Percentiles rank a stretch among this genome's conserved stretches.
Evolutionary conservation across 768 basidiomycete genomes (phyloP).

Genomic region (Lactarius pseudohatsudake): DNA sequence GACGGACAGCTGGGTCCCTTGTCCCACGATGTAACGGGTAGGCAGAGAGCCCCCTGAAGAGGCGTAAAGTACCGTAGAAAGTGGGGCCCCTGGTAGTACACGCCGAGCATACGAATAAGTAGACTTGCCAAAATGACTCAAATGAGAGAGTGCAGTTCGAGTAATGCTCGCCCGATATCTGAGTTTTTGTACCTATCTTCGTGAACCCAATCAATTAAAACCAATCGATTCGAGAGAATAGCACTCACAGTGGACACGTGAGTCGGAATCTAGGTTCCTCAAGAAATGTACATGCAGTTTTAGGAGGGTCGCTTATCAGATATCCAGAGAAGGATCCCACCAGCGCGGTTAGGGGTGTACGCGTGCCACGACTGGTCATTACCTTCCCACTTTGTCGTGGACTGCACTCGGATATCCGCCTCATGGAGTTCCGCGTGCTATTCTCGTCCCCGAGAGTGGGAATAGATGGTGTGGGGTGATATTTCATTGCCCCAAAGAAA

Average conservation of each 20-base stretch:
- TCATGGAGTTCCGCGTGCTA: not conserved
- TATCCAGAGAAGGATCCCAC: conserved; percentile 5
- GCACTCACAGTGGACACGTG: conserved; percentile 59
- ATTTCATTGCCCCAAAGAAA: not conserved
- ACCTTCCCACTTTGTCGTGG: not conserved
- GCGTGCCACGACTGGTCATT: not conserved
- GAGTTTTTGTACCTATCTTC: conserved; percentile 48
- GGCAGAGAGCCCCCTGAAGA: conserved; percentile 69
- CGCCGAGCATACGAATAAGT: not conserved
- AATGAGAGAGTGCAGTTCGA: not conserved
- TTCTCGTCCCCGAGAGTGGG: not conserved
- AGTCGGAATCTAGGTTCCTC: conserved; percentile 59
- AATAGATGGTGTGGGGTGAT: not conserved
- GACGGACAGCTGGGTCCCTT: conserved; percentile 52
- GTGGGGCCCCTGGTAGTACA: not conserved
- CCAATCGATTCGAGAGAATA: not conserved
- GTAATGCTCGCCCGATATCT: conserved; percentile 50
- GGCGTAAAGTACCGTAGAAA: conserved; percentile 46
- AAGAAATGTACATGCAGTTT: conserved; percentile 38
- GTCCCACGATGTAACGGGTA: conserved; percentile 60
- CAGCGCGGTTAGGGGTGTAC: not conserved
- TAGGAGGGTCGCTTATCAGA: not conserved
- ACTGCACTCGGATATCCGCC: not conserved
- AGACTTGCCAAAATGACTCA: not conserved
- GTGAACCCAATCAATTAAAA: not conserved